Evolutionary conservation across 495 filamentous ascomycete species (phyloP), one percentile per base, ranked within the genome.

Genomic region (Lasiosphaeria miniovina): DNA sequence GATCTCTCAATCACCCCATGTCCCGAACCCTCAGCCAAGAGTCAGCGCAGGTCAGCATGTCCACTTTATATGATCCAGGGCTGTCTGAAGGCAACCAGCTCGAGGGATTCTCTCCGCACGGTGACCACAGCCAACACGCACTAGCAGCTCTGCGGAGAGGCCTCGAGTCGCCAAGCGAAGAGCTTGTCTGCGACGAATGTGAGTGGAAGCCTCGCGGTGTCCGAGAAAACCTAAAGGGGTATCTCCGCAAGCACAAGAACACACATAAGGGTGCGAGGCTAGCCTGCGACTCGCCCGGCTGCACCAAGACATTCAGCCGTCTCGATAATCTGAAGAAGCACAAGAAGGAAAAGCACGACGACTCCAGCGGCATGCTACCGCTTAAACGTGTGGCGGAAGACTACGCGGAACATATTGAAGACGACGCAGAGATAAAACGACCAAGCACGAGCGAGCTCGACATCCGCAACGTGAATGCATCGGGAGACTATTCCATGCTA

Each of bases 281-380:
- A 6, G 57, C 58, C 0, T 79, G 77, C 35, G 63, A 71, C 52
- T 64, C 69, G 14, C 41, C 49, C 5, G 64, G 61, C 24, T 79
- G 77, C 46, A 66, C 65, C 8, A 77, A 69, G 57, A 70, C 60
- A 7, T 79, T 79, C 58, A 77, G 74, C 35, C 69, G 77, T 6
- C 65, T 70, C 6, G 77, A 79, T 52, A 79, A 79, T 54, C 65
- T 77, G 8, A 73, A 75, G 40, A 72, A 74, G 15, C 77, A 79
- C 54, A 68, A 67, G 31, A 69, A 66, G 59, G 76, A 74, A 12
- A 74, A 74, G 58, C 71, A 74, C 49, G 71, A 74, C 10, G 71
- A 72, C 14, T 36, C 52, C 1, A 60, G 49, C 36, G 60, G 60
- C 15, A 36, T 62, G 54, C 15, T 64, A 50, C 61, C 65, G 6